A percentile compares a stretch with the other conserved stretches of the same genome.
These are phyloP conservation scores for Blastocystis sp. DNA, from an alignment of 352 stramenopile genomes.

Conservation along the genomic window DNA sequence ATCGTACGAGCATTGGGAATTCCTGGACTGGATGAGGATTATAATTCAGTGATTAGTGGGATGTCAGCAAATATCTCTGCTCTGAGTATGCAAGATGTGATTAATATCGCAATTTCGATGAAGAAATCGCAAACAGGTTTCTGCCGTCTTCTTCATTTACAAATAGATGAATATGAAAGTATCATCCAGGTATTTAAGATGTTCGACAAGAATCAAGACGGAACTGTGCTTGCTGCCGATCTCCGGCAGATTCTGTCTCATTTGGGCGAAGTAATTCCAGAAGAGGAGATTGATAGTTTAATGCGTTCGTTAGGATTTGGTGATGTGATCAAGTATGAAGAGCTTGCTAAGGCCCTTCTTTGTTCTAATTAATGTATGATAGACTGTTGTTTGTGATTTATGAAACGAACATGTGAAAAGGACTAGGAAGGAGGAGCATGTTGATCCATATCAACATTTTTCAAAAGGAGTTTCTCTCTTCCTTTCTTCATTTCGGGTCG, in stretches of 20 bases:
- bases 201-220: conserved; percentile 60
- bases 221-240: conserved; percentile 19
- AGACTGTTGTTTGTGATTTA: background rate
- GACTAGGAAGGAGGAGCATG: conserved; percentile 43
- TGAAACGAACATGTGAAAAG: conserved; percentile 13
- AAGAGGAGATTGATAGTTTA: conserved; percentile 50
- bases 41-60: conserved; percentile 17
- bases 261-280: conserved; percentile 49
- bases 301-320: conserved; percentile 23
- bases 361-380: background rate
- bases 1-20: conserved; percentile 35
- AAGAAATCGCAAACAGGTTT: conserved; percentile 15
- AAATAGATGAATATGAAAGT: conserved; percentile 52
- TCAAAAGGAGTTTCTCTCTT: conserved; percentile 11
- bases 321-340: conserved; percentile 55
- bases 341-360: conserved; percentile 18
- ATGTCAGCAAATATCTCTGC: conserved; percentile 14
- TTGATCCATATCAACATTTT: conserved; percentile 32
- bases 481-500: conserved; percentile 60
- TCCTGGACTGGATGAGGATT: conserved; percentile 34
- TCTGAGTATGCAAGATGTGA: conserved; percentile 17
- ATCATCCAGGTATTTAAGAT: conserved; percentile 56
- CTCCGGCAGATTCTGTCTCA: conserved; percentile 48
- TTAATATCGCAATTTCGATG: conserved; percentile 42
- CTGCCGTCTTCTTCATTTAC: background rate